Evolutionary conservation across 2,329 filamentous ascomycete genomes (phyloP), one percentile per base, ranked within the genome.

Genomic region (Aspergillus fructus): DNA sequence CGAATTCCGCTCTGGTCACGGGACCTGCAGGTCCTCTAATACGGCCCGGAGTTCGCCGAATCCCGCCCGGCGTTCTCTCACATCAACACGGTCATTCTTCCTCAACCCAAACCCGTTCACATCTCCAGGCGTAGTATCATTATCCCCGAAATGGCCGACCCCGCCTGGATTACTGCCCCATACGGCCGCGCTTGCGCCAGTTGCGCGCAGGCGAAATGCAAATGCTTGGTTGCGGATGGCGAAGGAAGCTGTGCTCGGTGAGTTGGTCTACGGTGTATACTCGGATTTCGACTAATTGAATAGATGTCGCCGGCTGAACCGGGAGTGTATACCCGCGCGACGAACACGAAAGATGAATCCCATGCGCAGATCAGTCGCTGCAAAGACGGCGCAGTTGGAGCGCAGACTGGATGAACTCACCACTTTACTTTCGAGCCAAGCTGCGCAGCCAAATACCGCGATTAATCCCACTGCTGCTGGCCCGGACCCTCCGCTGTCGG

Each of bases 131-230:
- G 1, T n/a, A 11, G 3, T 11, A 40, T 40, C 4, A 4, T 17
- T 40, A 40, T 40, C 37, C 21, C 48, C 17, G 24, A 13, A 39
- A 55, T 55, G 53, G 40, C 40, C 6, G n/a, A 17, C 17, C 9
- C 39, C 9, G 4, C 15, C 2, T 56, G 41, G 47, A 37, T 21
- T n/a, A 21, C 54, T 39, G 54, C 54, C 13, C 48, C 59, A 1
- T 62, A 78, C 56, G 76, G 76, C n/a, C 71, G 73, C 34, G 72
- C 77, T 3, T 79, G 77, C 45, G 62, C 64, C 42, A 73, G 70
- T 37, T 79, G 77, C 57, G 69, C 70, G 37, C 74, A 73, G 43
- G 75, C 76, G 43, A 79, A 79, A 59, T 76, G 75, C 65, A 77
- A 76, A 63, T 79, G 77, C 58, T 69, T 76, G 27, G 67, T 73